A percentile compares a stretch with the other conserved stretches of the same genome.
phyloP scores from a whole-genome alignment of 2,329 filamentous ascomycete species.

The Hypoxylon sp. region DNA sequence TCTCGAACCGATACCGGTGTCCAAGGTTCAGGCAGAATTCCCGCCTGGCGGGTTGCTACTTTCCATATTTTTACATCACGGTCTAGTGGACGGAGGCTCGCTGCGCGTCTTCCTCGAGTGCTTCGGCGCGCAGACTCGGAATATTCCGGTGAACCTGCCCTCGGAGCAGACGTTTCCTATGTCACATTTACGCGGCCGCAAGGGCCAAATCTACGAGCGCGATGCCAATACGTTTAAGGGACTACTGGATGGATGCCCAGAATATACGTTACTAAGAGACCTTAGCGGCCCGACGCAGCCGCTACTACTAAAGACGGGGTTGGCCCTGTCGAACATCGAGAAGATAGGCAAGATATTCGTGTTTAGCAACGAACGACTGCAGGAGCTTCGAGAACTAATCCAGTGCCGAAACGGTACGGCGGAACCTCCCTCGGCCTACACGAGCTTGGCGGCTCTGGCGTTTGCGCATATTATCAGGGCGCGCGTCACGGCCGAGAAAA shows the following conservation, averaged over 20 bases:
- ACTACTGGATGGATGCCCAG: conserved; percentile 52
- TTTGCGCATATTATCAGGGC: conserved; percentile 56
- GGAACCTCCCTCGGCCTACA: conserved; percentile 54
- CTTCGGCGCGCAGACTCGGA: conserved; percentile 53
- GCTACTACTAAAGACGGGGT: conserved; percentile 44
- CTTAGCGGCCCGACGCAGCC: conserved; percentile 55
- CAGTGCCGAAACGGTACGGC: conserved; percentile 31
- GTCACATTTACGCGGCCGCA: conserved; percentile 30
- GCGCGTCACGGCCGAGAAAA: conserved; percentile 46
- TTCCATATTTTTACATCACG: conserved; percentile 56
- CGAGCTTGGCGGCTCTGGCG: conserved; percentile 54
- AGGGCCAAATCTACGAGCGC: conserved; percentile 31
- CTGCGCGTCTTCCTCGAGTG: conserved; percentile 55
- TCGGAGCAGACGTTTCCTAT: conserved; percentile 48
- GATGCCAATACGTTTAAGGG: conserved; percentile 41
- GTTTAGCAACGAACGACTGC: conserved; percentile 52
- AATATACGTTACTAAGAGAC: conserved; percentile 52
- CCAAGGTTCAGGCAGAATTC: conserved; percentile 54
- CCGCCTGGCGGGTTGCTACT: conserved; percentile 56
- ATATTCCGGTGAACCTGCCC: conserved; percentile 42
- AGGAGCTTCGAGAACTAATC: conserved; percentile 48
- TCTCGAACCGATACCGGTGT: conserved; percentile 51
- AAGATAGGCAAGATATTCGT: conserved; percentile 58
- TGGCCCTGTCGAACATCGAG: conserved; percentile 47
- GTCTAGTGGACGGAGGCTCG: conserved; percentile 57